Evolutionary conservation across 2,329 filamentous ascomycete genomes (phyloP), one percentile per base, ranked within the genome.

Genomic region (Aureobasidium sp.): DNA sequence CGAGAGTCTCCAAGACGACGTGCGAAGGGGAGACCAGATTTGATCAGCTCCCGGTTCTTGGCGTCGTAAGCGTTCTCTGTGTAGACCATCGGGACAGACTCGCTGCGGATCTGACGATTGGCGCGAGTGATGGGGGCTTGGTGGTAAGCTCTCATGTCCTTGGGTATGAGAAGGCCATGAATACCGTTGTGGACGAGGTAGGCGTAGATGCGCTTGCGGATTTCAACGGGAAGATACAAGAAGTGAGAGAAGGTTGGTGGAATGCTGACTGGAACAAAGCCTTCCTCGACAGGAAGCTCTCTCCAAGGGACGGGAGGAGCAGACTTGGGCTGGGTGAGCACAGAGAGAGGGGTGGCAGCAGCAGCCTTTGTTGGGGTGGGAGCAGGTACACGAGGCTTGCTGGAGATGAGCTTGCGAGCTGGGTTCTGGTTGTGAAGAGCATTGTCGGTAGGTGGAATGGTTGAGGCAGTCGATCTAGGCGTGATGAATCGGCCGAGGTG

Each of bases 41-140:
- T 58, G 55, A 42, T 25, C 9, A 58, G 42, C 6, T 58, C 55
- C 10, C 55, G 55, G n/a, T 29, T 58, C 3, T n/a, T 49, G 1
- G 55, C 55, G 31, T 47, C 15, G 43, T 40, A 49, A 9, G 21
- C 23, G 11, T 58, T 58, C 15, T 19, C 35, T 4, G 17, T 33
- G 35, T 58, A 58, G 33, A 58, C 31, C 37, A 58, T 6, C 1
- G 13, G 5, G 17, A 58, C 17, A 2, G 55, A 43, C 8, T 58
- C 55, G 8, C 3, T n/a, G 10, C 55, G 55, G 10, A 58, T 58
- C 10, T 37, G 23, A 19, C 35, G 29, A 10, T 49, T 47, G 31
- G 49, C 55, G 17, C 55, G 55, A 49, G 55, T 58, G 21, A 58
- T 58, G 17, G 55, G 31, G 17, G 55, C 37, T 13, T 58, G 55